These are phyloP conservation scores for Udeniomyces megalosporus DNA, from an alignment of 768 basidiomycete genomes.

Conservation along the genomic window DNA sequence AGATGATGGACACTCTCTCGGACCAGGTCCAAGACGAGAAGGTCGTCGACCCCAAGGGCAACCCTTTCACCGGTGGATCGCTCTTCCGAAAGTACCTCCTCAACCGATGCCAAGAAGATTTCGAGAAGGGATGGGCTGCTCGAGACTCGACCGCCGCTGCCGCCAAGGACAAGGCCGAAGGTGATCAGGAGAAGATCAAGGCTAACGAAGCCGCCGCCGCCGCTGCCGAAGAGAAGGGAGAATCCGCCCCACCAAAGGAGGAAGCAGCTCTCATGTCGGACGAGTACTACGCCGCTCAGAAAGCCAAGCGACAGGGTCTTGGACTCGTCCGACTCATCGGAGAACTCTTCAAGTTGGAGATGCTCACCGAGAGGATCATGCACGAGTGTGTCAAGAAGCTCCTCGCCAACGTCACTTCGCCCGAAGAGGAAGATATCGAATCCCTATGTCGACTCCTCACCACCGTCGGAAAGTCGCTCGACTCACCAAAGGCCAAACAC, in stretches of 20 bases:
- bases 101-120: constrained; percentile 93
- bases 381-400: constrained; percentile 95
- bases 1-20: constrained; percentile 89
- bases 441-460: constrained; percentile 80
- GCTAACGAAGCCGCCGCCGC: constrained; percentile 29
- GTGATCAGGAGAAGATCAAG: constrained; percentile 62
- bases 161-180: constrained; percentile 65
- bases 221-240: constrained; percentile 39
- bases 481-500: constrained; percentile 59
- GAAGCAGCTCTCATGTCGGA: constrained; percentile 68
- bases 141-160: constrained; percentile 76
- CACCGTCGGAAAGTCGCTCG: constrained; percentile 71
- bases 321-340: constrained; percentile 97
- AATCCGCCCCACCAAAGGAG: constrained; percentile 37
- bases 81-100: constrained; percentile 94
- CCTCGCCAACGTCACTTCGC: constrained; percentile 78
- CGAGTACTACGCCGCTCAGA: constrained; percentile 89
- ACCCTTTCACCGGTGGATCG: constrained; percentile 79
- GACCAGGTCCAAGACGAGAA: constrained; percentile 75
- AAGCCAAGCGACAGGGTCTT: constrained; percentile 91
- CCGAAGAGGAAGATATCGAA: constrained; percentile 96
- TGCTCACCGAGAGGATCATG: constrained; percentile 97
- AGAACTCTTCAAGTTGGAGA: constrained; percentile 96
- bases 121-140: constrained; percentile 84
- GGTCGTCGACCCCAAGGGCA: constrained; percentile 62